Base-by-base conservation (phyloP, 164 flowering plant genomes). In the Protea cynaroides region DNA sequence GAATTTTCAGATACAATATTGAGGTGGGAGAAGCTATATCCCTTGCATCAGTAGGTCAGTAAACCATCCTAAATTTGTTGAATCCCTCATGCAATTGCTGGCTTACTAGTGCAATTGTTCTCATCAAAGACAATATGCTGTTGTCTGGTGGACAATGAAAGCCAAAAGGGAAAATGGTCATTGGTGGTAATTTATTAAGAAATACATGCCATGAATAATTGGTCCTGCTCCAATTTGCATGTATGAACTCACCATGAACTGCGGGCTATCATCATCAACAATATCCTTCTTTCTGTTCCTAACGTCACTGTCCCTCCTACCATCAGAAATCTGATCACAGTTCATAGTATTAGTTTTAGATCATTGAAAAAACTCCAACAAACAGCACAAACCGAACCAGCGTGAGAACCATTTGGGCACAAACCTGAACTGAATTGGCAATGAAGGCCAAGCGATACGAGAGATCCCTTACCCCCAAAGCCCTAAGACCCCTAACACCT, bases 351-450 rank as follows among this genome's bases (percentile, higher is more conserved):
- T 38, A 66, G 47, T 43, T 6, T 19, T 38, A 23, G 18, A 49
- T 19, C 10, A 24, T 34, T 44, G 23, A 43, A 25, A 56, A 40
- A 40, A 63, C 25, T 44, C 18, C 19, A 13, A 63, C 5, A 62
- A 64, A 19, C 25, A 34, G 29, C 6, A 8, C 44, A 13, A 19
- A 1, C 25, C 52, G 14, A 54, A 68, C 4, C 24, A 19, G 25
- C 12, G 18, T 18, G 19, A 25, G n/a, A 62, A 21, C 29, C 46
- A 25, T 19, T 24, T 13, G 23, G 18, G 61, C 53, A 71, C 75
- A 25, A 61, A 91, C 99, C 97, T 94, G 96, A 46, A 94, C 97
- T 15, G 97, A 91, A 65, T 91, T 94, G 76, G 99, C 99, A 56
- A 94, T 89, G 69, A 94, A 94, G 15, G 93, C 95, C 49, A 94